phyloP scores from a whole-genome alignment of 257 asterid species.

The Pogostemon cablin region DNA sequence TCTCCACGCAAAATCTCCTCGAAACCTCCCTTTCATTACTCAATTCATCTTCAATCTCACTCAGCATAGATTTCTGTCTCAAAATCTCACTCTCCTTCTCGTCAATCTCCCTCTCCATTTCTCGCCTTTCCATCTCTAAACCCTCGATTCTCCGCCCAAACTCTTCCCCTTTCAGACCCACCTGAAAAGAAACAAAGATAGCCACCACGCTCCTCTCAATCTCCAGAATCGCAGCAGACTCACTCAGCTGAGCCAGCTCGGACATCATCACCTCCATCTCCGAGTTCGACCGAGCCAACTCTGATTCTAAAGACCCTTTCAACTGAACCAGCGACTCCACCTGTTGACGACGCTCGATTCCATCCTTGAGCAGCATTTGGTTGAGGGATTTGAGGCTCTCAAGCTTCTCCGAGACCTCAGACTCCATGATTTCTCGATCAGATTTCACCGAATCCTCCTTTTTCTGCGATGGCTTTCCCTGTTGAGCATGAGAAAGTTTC shows the following conservation, averaged over 20 bases:
- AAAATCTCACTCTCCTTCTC: slow-evolving; percentile 50
- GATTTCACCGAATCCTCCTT: slow-evolving; percentile 34
- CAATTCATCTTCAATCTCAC: slow-evolving; percentile 40
- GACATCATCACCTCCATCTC: slow-evolving; percentile 47
- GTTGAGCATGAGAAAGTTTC: slow-evolving; percentile 42
- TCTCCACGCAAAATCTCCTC: slow-evolving; percentile 39
- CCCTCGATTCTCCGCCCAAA: slow-evolving; percentile 40
- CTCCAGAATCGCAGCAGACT: slow-evolving; percentile 50
- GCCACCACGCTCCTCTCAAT: slow-evolving; percentile 59
- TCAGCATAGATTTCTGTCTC: slow-evolving; percentile 43
- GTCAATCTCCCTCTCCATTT: slow-evolving; percentile 45
- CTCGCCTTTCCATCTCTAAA: slow-evolving; percentile 47
- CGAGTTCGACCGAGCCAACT: slow-evolving; percentile 52
- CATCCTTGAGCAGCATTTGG: slow-evolving; percentile 62
- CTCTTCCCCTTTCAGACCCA: slow-evolving; percentile 41
- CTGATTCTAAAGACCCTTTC: slow-evolving; percentile 49
- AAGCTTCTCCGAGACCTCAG: slow-evolving; percentile 49
- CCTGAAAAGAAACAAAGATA: slow-evolving; percentile 52
- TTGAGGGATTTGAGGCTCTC: slow-evolving; percentile 69
- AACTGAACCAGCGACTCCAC: slow-evolving; percentile 56
- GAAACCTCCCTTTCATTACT: slow-evolving; percentile 45
- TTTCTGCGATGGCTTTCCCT: slow-evolving; percentile 26
- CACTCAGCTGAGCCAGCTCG: slow-evolving; percentile 53
- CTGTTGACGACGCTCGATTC: slow-evolving; percentile 65
- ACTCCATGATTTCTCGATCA: slow-evolving; percentile 39